These are phyloP conservation scores for Chrysoporthe deuterocubensis DNA, from an alignment of 2,329 filamentous ascomycete genomes.

Conservation along the genomic window DNA sequence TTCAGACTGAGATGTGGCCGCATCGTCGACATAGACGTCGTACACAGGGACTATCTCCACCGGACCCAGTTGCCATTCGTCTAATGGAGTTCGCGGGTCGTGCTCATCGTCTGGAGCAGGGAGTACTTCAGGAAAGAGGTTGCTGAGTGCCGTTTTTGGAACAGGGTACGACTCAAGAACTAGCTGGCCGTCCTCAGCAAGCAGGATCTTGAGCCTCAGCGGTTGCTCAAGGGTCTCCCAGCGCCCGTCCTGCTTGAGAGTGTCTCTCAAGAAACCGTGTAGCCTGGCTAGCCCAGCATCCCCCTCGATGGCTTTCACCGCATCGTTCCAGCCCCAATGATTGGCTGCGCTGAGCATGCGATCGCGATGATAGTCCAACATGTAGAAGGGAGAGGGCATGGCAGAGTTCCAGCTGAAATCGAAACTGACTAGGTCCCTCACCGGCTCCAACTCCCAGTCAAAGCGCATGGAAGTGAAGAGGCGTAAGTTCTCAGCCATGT, in stretches of 20 bases:
- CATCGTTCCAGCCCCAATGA: constrained; percentile 59
- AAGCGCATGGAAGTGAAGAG: constrained; percentile 76
- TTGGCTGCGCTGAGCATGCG: constrained; percentile 70
- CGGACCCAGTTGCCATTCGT: constrained; percentile 28
- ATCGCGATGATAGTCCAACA: constrained; percentile 78
- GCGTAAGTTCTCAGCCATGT: constrained; percentile 53
- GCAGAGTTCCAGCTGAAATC: constrained; percentile 57
- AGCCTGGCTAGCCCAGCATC: constrained; percentile 50
- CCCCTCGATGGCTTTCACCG: constrained; percentile 50
- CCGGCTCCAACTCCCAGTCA: constrained; percentile 60
- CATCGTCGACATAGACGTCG: constrained; percentile 49
- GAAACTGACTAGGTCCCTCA: constrained; percentile 42
- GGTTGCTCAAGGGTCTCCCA: constrained; percentile 38
- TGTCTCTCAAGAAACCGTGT: constrained; percentile 41
- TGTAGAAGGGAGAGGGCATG: constrained; percentile 70
- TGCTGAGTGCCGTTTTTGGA: constrained; percentile 47
- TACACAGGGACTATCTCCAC: constrained; percentile 40
- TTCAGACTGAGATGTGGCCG: constrained; percentile 52
- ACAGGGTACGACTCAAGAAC: constrained; percentile 45
- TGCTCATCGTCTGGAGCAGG: constrained; percentile 45
- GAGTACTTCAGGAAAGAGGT: constrained; percentile 62
- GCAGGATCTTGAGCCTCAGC: constrained; percentile 58
- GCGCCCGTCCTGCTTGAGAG: constrained; percentile 24
- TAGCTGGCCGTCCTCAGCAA: constrained; percentile 54
- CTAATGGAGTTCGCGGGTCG: background rate